Evolutionary conservation across 192 early-diverging fungal genomes (phyloP).

Genomic region (Coemansia sp.): DNA sequence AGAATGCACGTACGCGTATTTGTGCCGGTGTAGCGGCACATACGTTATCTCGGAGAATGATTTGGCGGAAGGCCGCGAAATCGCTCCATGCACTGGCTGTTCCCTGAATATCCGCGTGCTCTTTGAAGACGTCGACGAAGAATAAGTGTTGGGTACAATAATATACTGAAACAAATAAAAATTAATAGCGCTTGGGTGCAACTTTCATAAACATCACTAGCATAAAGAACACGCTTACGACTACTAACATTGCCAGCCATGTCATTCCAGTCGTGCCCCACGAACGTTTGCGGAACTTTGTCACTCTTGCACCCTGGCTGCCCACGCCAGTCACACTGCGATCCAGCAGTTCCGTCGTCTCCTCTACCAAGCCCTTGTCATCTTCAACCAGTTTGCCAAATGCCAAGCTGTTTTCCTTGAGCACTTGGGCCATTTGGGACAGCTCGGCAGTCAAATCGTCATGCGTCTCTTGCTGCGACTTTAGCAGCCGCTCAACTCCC

Average conservation of each 20-base stretch:
- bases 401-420: conserved; percentile 49
- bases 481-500: conserved; percentile 43
- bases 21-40: conserved; percentile 67
- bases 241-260: conserved; percentile 43
- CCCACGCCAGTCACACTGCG: conserved; percentile 35
- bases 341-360: conserved; percentile 30
- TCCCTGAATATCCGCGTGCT: conserved; percentile 67
- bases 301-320: conserved; percentile 37
- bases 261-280: conserved; percentile 56
- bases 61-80: conserved; percentile 62
- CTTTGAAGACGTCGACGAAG: conserved; percentile 60
- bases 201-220: conserved; percentile 52
- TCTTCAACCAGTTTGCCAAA: conserved; percentile 44
- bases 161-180: too few relatives aligned
- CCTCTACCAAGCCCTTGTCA: conserved; percentile 46
- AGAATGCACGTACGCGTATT: conserved; percentile 43
- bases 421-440: conserved; percentile 38
- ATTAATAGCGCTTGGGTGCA: conserved; percentile 52
- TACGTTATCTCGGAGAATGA: conserved; percentile 66
- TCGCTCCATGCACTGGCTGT: conserved; percentile 65
- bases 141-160: not conserved
- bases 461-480: conserved; percentile 47
- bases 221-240: conserved; percentile 47
- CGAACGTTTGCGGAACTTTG: conserved; percentile 50
- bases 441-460: conserved; percentile 48